A percentile compares a stretch with the other conserved stretches of the same genome.
These are phyloP conservation scores for Penicillium paradoxum DNA, from an alignment of 495 filamentous ascomycete species.

Conservation along the genomic window DNA sequence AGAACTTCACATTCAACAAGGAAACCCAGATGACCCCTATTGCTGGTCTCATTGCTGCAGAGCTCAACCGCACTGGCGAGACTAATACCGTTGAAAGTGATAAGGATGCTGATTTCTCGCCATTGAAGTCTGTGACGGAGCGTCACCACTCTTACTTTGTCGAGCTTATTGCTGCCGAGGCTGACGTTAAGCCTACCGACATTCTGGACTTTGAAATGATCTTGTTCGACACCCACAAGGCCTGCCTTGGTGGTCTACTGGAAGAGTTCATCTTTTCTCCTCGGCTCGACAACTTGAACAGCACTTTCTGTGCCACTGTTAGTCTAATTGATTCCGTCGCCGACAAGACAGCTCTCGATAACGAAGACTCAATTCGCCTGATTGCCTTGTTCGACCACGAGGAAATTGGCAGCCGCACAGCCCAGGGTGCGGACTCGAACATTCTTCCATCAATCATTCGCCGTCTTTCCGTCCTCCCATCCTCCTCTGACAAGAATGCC, in stretches of 20 bases:
- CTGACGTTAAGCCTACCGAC: constrained; percentile 59
- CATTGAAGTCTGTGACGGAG: constrained; percentile 70
- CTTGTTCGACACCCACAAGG: constrained; percentile 90
- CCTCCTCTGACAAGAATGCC: constrained; percentile 38
- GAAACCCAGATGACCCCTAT: constrained; percentile 95
- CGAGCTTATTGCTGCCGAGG: constrained; percentile 77
- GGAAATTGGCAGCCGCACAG: constrained; percentile 86
- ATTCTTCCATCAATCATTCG: constrained; percentile 83
- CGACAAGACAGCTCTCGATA: constrained; percentile 55
- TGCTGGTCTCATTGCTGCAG: constrained; percentile 76
- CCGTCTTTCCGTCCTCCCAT: constrained; percentile 74
- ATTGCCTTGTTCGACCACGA: constrained; percentile 96
- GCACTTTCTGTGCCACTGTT: constrained; percentile 83
- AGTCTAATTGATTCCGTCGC: constrained; percentile 77
- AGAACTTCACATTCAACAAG: constrained; percentile 89
- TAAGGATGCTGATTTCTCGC: constrained; percentile 50
- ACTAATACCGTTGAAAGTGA: constrained; percentile 29
- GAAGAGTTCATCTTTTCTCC: constrained; percentile 93
- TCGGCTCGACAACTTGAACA: constrained; percentile 88
- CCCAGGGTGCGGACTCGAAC: constrained; percentile 92
- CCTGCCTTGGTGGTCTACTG: constrained; percentile 81
- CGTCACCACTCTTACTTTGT: constrained; percentile 87
- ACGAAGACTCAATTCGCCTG: constrained; percentile 78
- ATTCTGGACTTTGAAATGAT: constrained; percentile 93
- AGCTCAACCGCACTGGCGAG: constrained; percentile 69